Conservation (phyloP, 2,329 filamentous ascomycete genomes). For the Cladorrhinum sp. region DNA sequence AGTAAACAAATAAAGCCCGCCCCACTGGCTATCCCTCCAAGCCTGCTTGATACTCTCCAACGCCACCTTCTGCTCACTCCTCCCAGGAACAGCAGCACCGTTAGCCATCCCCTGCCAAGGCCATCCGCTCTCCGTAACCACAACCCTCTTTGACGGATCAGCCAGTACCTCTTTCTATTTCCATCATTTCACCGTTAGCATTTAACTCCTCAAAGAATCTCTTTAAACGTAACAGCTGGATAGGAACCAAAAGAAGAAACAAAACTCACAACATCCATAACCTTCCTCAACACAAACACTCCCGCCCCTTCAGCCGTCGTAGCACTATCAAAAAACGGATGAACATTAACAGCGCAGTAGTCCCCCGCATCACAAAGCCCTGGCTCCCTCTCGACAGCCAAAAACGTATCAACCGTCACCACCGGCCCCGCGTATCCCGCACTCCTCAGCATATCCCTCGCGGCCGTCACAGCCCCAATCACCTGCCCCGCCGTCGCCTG, state of each 20-base stretch:
- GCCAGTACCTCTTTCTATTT: conserved; percentile 41
- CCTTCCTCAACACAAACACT: conserved; percentile 60
- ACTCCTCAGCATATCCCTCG: conserved; percentile 54
- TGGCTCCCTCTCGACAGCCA: conserved; percentile 63
- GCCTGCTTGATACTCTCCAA: conserved; percentile 60
- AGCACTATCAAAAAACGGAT: conserved; percentile 76
- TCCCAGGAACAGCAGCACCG: conserved; percentile 63
- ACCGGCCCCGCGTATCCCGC: conserved; percentile 70
- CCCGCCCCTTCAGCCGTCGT: conserved; percentile 61
- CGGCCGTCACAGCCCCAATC: conserved; percentile 54
- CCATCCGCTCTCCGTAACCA: conserved; percentile 86
- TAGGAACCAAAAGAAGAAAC: too few species aligned
- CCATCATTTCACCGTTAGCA: too few species aligned
- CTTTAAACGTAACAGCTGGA: too few species aligned
- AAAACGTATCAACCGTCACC: conserved; percentile 77
- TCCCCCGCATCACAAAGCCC: conserved; percentile 70
- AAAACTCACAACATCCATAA: conserved; percentile 45
- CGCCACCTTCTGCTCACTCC: conserved; percentile 64
- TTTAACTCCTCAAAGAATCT: too few species aligned
- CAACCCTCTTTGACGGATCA: conserved; percentile 52
- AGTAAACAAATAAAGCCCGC: conserved; percentile 68
- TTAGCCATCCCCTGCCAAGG: conserved; percentile 67
- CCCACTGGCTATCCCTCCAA: conserved; percentile 48
- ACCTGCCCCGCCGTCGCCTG: conserved; percentile 52
- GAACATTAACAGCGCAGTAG: conserved; percentile 77